Conservation (phyloP, 345 rosid genomes). For the Populus alba region DNA sequence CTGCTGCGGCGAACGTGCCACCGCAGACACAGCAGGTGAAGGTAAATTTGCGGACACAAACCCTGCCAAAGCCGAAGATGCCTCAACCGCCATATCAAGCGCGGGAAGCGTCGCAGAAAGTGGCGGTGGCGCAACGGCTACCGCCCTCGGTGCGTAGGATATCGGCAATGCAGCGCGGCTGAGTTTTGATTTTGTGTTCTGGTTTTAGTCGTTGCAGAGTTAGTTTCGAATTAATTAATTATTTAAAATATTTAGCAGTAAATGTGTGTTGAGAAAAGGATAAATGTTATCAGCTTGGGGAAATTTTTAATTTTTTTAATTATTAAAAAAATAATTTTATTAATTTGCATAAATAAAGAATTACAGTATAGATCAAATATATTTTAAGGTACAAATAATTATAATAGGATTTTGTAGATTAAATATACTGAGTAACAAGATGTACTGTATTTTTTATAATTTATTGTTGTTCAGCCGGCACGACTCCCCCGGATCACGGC, state of each 20-base stretch:
- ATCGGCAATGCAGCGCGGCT: conserved; percentile 35
- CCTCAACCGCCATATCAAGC: conserved; percentile 25
- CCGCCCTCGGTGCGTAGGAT: conserved; percentile 43
- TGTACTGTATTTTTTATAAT: too few species aligned
- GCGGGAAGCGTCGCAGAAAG: conserved; percentile 29
- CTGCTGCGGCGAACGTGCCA: conserved; percentile 16
- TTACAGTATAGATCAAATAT: too few species aligned
- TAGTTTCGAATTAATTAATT: neutral
- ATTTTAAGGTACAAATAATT: too few species aligned
- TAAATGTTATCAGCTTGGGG: too few species aligned
- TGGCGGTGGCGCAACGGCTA: conserved; percentile 21
- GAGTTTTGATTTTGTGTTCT: neutral
- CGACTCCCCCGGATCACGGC: conserved; percentile 43
- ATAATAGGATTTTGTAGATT: too few species aligned
- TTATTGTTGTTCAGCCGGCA: conserved; percentile 33
- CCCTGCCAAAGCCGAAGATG: conserved; percentile 16
- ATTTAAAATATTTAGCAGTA: neutral
- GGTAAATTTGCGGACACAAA: neutral
- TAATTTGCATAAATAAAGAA: too few species aligned
- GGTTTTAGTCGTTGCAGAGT: neutral
- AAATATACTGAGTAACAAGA: neutral
- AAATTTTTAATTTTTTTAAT: too few species aligned
- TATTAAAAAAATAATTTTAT: too few species aligned
- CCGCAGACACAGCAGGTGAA: neutral
- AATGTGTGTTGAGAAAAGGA: too few species aligned